Evolutionary conservation across 2,329 filamentous ascomycete species (phyloP), one percentile per base, ranked within the genome.

Genomic region (Neopestalotiopsis rosae): DNA sequence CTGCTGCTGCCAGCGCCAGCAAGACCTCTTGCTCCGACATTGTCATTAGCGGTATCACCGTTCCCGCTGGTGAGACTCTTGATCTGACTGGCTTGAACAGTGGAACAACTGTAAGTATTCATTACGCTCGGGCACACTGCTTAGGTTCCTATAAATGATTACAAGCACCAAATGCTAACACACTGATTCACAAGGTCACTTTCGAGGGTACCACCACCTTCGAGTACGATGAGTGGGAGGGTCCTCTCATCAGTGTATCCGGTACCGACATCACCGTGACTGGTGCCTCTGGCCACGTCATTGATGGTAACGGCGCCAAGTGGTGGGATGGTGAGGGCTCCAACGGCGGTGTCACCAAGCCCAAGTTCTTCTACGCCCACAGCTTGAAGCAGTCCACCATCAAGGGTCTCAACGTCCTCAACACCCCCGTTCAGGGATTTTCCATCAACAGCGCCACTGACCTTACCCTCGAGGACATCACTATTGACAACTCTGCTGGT

Each of bases 321-420:
- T 91, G 86, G 85, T 92, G 89, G 90, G 89, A 92, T 73, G 82
- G 84, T 66, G 72, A 89, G 78, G 90, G 90, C 45, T 77, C 77
- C 74, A 89, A 89, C 74, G 88, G 89, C 34, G 89, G 89, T 76
- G 85, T 85, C 79, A 87, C 78, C 30, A 91, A 92, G 84, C 90
- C 90, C 64, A 86, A 89, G 81, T 89, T 91, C 81, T 90, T 90
- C 82, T 83, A 81, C 67, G 83, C 84, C 5, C 85, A 90, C 75
- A 80, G 79, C 68, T 74, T 91, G 67, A 86, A 77, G 45, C 77
- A 81, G 65, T 88, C 87, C 4, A 77, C 75, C 38, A 88, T 89
- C 77, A 80, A 76, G 30, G 79, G 80, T 67, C 75, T 89, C 61
- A 86, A 85, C 70, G 80, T 89, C 72, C 81, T 84, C 76, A 88